These are phyloP conservation scores for Stachybotrys echinatus DNA, from an alignment of 2,329 filamentous ascomycete genomes.

Conservation along the genomic window DNA sequence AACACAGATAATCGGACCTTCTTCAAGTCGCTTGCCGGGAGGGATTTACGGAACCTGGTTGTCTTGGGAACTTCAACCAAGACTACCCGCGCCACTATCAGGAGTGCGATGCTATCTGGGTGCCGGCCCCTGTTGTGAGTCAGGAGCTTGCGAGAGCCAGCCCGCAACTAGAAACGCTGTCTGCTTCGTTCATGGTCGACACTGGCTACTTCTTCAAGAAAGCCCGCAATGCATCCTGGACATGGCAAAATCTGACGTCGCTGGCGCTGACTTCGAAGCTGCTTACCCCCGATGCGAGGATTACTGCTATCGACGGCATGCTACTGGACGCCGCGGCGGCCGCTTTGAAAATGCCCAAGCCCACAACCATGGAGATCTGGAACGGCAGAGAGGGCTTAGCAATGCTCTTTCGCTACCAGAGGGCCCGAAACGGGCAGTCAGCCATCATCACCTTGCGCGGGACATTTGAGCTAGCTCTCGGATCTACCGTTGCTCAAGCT, in stretches of 20 bases:
- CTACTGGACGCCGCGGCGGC: slow-evolving; percentile 18
- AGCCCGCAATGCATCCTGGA: slow-evolving; percentile 14
- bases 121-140: slow-evolving; percentile 16
- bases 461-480: slow-evolving; percentile 13
- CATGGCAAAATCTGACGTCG: slow-evolving; percentile 22
- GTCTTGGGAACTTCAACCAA: slow-evolving; percentile 31
- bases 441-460: slow-evolving; percentile 17
- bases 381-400: slow-evolving; percentile 19
- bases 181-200: slow-evolving; percentile 25
- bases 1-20: slow-evolving; percentile 16
- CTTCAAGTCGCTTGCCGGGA: slow-evolving; percentile 18
- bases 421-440: slow-evolving; percentile 8
- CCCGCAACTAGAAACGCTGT: slow-evolving; percentile 19
- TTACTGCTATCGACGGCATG: slow-evolving; percentile 16
- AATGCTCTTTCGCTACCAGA: slow-evolving; percentile 17
- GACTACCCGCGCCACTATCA: slow-evolving; percentile 15
- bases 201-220: slow-evolving; percentile 24
- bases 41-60: slow-evolving; percentile 19
- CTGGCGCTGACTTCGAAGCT: slow-evolving; percentile 23
- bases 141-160: slow-evolving; percentile 21
- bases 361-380: slow-evolving; percentile 26
- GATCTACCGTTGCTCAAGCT: slow-evolving; percentile 10
- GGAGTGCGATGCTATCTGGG: slow-evolving; percentile 10
- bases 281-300: slow-evolving; percentile 14
- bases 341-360: slow-evolving; percentile 20